phyloP scores from a whole-genome alignment of 2,329 filamentous ascomycete genomes.

The Penicillium griseofulvum region DNA sequence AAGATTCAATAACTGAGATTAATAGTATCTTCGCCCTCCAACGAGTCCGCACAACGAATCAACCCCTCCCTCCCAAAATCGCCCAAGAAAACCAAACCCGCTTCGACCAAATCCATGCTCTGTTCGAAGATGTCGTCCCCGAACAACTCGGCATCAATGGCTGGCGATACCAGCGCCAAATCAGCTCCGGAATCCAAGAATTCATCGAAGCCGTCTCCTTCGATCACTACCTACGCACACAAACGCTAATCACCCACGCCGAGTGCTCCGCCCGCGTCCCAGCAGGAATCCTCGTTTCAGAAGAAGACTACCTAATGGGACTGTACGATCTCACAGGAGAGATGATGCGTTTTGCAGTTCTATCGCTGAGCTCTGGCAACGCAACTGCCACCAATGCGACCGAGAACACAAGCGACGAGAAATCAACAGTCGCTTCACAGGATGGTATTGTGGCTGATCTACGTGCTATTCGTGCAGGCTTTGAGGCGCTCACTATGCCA shows the following conservation, averaged over 20 bases:
- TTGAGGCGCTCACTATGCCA: conserved; percentile 68
- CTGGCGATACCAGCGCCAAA: conserved; percentile 74
- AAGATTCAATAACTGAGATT: background rate
- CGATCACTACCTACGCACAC: conserved; percentile 77
- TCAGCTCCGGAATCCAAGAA: conserved; percentile 82
- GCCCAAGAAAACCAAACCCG: conserved; percentile 68
- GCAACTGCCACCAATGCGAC: conserved; percentile 40
- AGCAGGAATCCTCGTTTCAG: conserved; percentile 62
- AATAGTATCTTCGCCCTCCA: conserved; percentile 78
- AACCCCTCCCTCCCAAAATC: conserved; percentile 63
- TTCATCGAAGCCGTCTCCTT: conserved; percentile 91
- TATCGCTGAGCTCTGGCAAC: conserved; percentile 74
- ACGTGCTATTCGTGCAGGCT: conserved; percentile 69
- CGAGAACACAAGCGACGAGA: conserved; percentile 3
- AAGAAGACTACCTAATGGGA: conserved; percentile 84
- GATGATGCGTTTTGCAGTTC: conserved; percentile 94
- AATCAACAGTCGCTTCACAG: conserved; percentile 33
- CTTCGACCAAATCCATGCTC: conserved; percentile 66
- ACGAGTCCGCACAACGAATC: conserved; percentile 49
- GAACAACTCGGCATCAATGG: conserved; percentile 79
- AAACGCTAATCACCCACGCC: conserved; percentile 68
- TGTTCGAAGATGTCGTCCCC: conserved; percentile 64
- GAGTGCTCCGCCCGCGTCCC: conserved; percentile 52
- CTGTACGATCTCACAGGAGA: conserved; percentile 94
- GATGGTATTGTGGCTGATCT: conserved; percentile 77